Conservation (phyloP, 2,329 filamentous ascomycete species). For the Fusarium albidum region DNA sequence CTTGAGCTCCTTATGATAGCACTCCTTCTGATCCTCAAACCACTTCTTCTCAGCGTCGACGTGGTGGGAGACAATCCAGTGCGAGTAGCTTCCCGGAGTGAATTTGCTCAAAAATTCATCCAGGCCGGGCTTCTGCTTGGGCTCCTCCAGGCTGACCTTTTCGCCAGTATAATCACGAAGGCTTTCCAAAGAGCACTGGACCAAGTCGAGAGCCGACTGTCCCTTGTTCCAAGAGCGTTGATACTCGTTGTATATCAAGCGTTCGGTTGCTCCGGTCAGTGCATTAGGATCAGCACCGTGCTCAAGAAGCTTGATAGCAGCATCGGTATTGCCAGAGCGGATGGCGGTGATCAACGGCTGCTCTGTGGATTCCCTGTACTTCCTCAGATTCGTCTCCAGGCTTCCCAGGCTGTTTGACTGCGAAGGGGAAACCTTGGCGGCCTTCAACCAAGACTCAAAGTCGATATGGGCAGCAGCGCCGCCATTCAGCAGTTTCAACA, state of each 20-base stretch:
- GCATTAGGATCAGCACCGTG: constrained; percentile 72
- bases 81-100: constrained; percentile 64
- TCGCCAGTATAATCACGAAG: constrained; percentile 55
- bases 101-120: constrained; percentile 64
- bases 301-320: constrained; percentile 67
- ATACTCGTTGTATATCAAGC: constrained; percentile 46
- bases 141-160: constrained; percentile 20
- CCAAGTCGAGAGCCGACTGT: constrained; percentile 66
- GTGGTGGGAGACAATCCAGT: constrained; percentile 59
- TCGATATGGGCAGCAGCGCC: constrained; percentile 69
- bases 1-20: constrained; percentile 38
- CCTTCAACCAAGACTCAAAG: constrained; percentile 71
- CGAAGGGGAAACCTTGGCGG: constrained; percentile 55
- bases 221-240: constrained; percentile 48
- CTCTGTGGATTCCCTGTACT: constrained; percentile 56
- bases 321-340: constrained; percentile 49
- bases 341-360: constrained; percentile 75
- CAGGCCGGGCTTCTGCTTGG: constrained; percentile 46
- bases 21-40: constrained; percentile 42
- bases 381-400: constrained; percentile 57
- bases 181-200: constrained; percentile 59
- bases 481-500: constrained; percentile 67
- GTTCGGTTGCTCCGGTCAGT: constrained; percentile 53
- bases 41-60: constrained; percentile 46
- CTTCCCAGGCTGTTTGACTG: constrained; percentile 44